Evolutionary conservation across 2,329 filamentous ascomycete genomes (phyloP).

Genomic region (Podosphaera aphanis): DNA sequence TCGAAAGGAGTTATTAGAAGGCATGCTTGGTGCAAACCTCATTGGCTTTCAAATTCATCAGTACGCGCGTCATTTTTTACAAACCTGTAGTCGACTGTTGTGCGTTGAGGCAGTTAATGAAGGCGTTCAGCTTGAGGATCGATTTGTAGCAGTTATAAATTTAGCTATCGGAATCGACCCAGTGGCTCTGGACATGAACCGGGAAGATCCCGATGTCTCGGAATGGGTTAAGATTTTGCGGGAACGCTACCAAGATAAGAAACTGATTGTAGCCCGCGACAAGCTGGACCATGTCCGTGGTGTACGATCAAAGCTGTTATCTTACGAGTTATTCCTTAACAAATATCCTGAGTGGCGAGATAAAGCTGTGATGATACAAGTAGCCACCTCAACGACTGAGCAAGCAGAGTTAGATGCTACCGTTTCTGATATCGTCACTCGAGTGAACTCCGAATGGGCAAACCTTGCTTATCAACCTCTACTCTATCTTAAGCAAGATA

Average conservation of each 20-base stretch:
- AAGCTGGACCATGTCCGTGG: constrained; percentile 85
- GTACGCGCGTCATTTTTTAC: constrained; percentile 81
- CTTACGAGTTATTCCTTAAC: constrained; percentile 78
- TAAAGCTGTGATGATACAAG: constrained; percentile 76
- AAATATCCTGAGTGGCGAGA: constrained; percentile 78
- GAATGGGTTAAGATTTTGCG: constrained; percentile 61
- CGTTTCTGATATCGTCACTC: constrained; percentile 79
- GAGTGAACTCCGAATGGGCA: constrained; percentile 78
- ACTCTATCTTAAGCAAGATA: constrained; percentile 85
- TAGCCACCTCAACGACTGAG: constrained; percentile 74
- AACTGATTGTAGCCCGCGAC: constrained; percentile 75
- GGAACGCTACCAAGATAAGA: constrained; percentile 70
- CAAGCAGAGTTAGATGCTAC: constrained; percentile 70
- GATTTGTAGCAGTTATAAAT: constrained; percentile 72
- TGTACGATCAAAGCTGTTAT: constrained; percentile 76
- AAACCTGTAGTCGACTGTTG: constrained; percentile 80
- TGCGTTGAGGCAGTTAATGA: constrained; percentile 76
- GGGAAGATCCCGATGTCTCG: constrained; percentile 47
- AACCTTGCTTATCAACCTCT: constrained; percentile 81
- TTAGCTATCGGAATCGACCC: constrained; percentile 84
- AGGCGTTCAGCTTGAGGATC: constrained; percentile 73
- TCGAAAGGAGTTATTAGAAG: constrained; percentile 67
- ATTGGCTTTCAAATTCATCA: constrained; percentile 86
- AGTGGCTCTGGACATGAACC: constrained; percentile 44
- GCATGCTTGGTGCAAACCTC: constrained; percentile 79